These are phyloP conservation scores for Oehlia diaphana DNA, from an alignment of 192 early-diverging fungal genomes.

Conservation along the genomic window DNA sequence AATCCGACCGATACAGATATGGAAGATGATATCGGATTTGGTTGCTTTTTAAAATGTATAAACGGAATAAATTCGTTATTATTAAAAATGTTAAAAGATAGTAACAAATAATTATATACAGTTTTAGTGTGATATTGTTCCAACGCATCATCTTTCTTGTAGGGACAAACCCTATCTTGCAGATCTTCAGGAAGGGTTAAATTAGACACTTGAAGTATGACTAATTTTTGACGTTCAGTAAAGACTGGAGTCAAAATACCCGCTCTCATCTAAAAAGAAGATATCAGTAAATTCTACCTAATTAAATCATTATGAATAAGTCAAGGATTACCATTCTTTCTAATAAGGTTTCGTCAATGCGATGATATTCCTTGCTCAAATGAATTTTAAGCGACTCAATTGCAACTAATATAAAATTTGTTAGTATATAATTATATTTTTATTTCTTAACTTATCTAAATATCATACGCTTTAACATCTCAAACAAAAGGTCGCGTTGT, in stretches of 20 bases:
- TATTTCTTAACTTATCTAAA: not conserved
- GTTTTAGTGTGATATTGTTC: not conserved
- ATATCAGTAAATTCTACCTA: conserved; percentile 47
- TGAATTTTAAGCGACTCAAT: conserved; percentile 64
- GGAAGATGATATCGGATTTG: not conserved
- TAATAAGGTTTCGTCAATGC: conserved; percentile 58
- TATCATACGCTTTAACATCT: conserved; percentile 54
- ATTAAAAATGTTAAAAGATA: not conserved
- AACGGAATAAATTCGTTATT: not conserved
- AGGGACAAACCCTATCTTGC: conserved; percentile 36
- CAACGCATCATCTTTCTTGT: conserved; percentile 14
- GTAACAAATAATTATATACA: not conserved
- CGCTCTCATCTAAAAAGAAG: conserved; percentile 56
- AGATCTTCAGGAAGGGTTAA: conserved; percentile 39
- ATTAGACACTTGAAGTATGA: conserved; percentile 50
- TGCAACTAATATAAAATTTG: conserved; percentile 42
- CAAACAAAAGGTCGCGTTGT: conserved; percentile 76
- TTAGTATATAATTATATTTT: not conserved
- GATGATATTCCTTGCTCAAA: conserved; percentile 55
- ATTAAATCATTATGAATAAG: conserved; percentile 42
- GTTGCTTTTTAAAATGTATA: not conserved
- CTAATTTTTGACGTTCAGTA: conserved; percentile 72
- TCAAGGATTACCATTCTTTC: conserved; percentile 59
- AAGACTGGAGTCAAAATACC: conserved; percentile 72
- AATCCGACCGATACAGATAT: not conserved